phyloP scores from a whole-genome alignment of 345 rosid species.

The Fremontodendron californicum region DNA sequence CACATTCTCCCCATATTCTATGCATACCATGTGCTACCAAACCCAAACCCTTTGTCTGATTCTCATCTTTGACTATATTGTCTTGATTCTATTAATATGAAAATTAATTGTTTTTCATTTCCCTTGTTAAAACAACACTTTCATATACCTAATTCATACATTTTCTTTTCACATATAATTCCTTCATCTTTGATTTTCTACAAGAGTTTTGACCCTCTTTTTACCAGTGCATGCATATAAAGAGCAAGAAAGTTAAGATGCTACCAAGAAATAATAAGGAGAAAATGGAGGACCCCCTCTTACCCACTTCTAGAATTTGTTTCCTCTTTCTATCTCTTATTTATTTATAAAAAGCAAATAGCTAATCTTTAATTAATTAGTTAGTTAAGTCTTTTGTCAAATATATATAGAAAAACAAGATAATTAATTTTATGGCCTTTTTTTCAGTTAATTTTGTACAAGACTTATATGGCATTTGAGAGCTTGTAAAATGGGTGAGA shows the following conservation, averaged over 20 bases:
- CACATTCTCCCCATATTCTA: background rate
- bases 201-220: background rate
- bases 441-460: background rate
- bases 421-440: background rate
- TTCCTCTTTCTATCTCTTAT: background rate
- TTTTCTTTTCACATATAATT: background rate
- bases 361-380: background rate
- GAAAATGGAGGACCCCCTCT: constrained; percentile 3
- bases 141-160: constrained; percentile 6
- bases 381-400: background rate
- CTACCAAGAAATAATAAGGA: background rate
- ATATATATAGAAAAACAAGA: background rate
- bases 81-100: background rate
- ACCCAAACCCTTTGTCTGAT: background rate
- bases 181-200: background rate
- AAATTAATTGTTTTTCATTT: background rate
- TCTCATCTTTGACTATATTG: background rate
- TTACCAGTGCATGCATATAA: background rate
- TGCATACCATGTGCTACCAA: constrained; percentile 2
- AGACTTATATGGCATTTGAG: background rate
- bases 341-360: background rate
- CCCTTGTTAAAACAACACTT: background rate
- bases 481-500: background rate
- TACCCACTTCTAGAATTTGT: background rate
- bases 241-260: background rate